Conservation (phyloP, 306 rosid genomes). For the Urtica urens region DNA sequence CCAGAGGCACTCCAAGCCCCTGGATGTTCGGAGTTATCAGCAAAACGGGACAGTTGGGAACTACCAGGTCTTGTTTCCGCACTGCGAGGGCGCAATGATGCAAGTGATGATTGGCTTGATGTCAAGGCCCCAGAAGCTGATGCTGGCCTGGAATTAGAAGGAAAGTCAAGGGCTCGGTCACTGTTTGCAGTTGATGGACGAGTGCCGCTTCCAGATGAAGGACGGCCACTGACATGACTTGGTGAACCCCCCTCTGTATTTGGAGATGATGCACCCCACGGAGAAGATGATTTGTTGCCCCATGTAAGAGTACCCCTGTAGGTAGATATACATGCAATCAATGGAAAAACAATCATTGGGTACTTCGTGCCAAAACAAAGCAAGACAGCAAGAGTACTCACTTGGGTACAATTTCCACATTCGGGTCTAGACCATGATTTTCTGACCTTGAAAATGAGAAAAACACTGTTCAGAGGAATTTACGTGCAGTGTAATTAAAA, state of each 20-base stretch:
- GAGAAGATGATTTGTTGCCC: slow-evolving; percentile 84
- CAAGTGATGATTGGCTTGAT: slow-evolving; percentile 52
- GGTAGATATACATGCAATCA: slow-evolving; percentile 7
- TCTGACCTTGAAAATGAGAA: slow-evolving; percentile 62
- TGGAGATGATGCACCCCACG: slow-evolving; percentile 89
- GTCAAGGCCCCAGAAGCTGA: slow-evolving; percentile 81
- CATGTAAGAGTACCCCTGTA: slow-evolving; percentile 88
- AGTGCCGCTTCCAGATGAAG: slow-evolving; percentile 88
- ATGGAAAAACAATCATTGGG: background rate
- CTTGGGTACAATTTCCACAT: slow-evolving; percentile 97
- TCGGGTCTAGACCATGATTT: slow-evolving; percentile 84
- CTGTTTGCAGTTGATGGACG: slow-evolving; percentile 93
- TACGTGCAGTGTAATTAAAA: slow-evolving; percentile 22
- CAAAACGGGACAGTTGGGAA: slow-evolving; percentile 92
- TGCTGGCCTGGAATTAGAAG: slow-evolving; percentile 80
- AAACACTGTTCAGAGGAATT: too few relatives aligned
- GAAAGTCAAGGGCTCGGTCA: slow-evolving; percentile 60
- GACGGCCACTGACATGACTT: slow-evolving; percentile 62
- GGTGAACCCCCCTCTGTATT: slow-evolving; percentile 80
- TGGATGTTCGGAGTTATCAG: slow-evolving; percentile 66
- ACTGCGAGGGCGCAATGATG: slow-evolving; percentile 85
- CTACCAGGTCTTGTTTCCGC: slow-evolving; percentile 97
- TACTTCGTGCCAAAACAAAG: background rate
- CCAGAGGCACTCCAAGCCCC: slow-evolving; percentile 70
- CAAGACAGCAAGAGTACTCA: slow-evolving; percentile 29